These are phyloP conservation scores for Aspergillus indologenus DNA, from an alignment of 495 filamentous ascomycete species.

Conservation along the genomic window DNA sequence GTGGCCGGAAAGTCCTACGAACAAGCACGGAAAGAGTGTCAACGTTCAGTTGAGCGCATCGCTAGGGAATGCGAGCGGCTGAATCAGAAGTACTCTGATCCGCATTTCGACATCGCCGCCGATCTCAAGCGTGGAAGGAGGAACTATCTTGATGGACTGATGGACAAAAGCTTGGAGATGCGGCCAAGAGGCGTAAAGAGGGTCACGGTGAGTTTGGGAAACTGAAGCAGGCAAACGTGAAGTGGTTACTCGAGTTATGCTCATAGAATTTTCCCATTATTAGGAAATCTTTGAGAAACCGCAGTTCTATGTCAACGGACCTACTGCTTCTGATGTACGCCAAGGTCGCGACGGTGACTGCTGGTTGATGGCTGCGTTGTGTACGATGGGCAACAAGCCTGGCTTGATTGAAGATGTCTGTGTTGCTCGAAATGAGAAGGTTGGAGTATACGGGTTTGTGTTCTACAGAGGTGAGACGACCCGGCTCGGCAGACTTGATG, in stretches of 20 bases:
- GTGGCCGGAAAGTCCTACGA: constrained; percentile 66
- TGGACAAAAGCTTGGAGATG: constrained; percentile 40
- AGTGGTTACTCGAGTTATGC: neutral
- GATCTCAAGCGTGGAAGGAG: constrained; percentile 63
- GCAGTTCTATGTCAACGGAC: constrained; percentile 79
- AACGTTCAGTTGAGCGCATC: constrained; percentile 74
- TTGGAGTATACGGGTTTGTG: constrained; percentile 93
- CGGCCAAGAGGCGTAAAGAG: constrained; percentile 62
- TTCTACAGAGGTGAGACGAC: constrained; percentile 67
- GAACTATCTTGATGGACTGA: constrained; percentile 63
- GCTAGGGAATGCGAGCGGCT: constrained; percentile 75
- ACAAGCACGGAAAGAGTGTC: constrained; percentile 67
- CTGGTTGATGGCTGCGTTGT: constrained; percentile 87
- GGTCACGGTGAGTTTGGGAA: constrained; percentile 44
- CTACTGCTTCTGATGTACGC: constrained; percentile 76
- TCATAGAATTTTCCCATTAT: constrained; percentile 1
- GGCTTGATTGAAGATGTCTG: constrained; percentile 78
- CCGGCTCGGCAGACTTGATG: neutral
- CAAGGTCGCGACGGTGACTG: constrained; percentile 83
- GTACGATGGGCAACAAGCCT: constrained; percentile 76
- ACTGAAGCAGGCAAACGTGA: neutral
- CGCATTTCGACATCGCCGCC: constrained; percentile 82
- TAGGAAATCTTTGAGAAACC: constrained; percentile 86
- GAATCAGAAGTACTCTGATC: constrained; percentile 88
- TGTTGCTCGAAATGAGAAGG: constrained; percentile 71